A percentile compares a stretch with the other conserved stretches of the same genome.
These are phyloP conservation scores for Selaginella moellendorffii DNA, from an alignment of 75 land plant species.

Conservation along the genomic window DNA sequence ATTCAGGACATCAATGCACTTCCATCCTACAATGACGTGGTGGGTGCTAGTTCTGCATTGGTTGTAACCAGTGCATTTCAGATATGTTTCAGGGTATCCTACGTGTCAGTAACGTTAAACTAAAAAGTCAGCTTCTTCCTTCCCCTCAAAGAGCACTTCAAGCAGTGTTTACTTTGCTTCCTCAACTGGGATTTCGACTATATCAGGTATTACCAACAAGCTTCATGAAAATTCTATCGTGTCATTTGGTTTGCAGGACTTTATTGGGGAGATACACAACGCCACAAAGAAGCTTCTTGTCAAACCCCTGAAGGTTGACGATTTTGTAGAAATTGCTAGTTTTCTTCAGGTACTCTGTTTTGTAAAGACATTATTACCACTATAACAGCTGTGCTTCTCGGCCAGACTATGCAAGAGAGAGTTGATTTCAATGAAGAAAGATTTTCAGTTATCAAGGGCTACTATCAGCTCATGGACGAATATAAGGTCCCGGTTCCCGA, in stretches of 20 bases:
- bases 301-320: conserved; percentile 14
- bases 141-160: conserved; percentile 11
- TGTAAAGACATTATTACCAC: neutral
- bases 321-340: conserved; percentile 23
- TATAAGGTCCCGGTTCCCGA: conserved; percentile 21
- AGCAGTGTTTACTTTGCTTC: conserved; percentile 12
- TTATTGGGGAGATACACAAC: conserved; percentile 17
- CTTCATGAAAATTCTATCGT: neutral
- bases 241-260: conserved; percentile 13
- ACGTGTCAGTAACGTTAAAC: conserved; percentile 2
- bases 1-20: neutral
- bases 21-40: conserved; percentile 9
- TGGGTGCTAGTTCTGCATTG: neutral
- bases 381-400: neutral
- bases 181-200: conserved; percentile 2
- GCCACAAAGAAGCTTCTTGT: conserved; percentile 15
- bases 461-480: conserved; percentile 17
- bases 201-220: neutral
- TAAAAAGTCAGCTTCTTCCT: conserved; percentile 13
- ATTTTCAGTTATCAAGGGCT: conserved; percentile 15
- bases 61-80: neutral
- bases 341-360: conserved; percentile 10
- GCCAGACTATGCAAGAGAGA: conserved; percentile 15
- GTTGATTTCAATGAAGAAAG: conserved; percentile 14
- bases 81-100: conserved; percentile 15